Evolutionary conservation across 495 filamentous ascomycete genomes (phyloP), one percentile per base, ranked within the genome.

Genomic region (Penicillium silybi): DNA sequence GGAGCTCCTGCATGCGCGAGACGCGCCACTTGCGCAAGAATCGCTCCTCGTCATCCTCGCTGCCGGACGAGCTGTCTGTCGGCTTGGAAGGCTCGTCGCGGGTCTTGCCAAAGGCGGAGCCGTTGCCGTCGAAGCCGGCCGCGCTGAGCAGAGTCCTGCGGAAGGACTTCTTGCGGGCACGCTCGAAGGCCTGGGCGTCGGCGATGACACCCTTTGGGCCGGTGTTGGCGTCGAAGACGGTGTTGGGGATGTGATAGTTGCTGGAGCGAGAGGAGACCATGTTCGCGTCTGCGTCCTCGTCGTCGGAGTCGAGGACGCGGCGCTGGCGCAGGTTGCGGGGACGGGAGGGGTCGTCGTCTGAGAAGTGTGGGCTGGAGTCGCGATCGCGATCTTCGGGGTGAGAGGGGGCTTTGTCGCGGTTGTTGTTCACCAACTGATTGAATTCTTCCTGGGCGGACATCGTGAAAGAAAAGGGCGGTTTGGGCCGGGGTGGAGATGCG

Each of bases 121-220:
- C 56, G 44, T 56, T 54, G 42, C 49, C 54, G 42, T 73, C 63
- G 25, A 67, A 47, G 41, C 65, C 56, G 25, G 72, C 64, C 39
- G 60, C 64, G 52, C 59, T 62, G 39, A 75, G 69, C 23, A 81
- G 62, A 16, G 78, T 80, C 40, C 64, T 61, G 26, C 78, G 77
- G 65, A 80, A 78, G 43, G 81, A 87, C 56, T 72, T 77, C 57
- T 85, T 86, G 45, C 83, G 83, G 10, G 92, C 90, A 46, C 85
- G 82, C 69, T 97, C 91, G 63, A 92, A 97, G 46, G 88, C 85
- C 54, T 88, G 82, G 20, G 93, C 93, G 64, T 98, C 93, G 57
- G 95, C 91, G 54, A 98, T 97, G 67, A 98, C 93, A 57, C 93
- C 93, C 74, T 97, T 97, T 48, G 96, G 95, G 22, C 93, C 93